These are phyloP conservation scores for Suillus occidentalis DNA, from an alignment of 768 basidiomycete genomes.

Conservation along the genomic window DNA sequence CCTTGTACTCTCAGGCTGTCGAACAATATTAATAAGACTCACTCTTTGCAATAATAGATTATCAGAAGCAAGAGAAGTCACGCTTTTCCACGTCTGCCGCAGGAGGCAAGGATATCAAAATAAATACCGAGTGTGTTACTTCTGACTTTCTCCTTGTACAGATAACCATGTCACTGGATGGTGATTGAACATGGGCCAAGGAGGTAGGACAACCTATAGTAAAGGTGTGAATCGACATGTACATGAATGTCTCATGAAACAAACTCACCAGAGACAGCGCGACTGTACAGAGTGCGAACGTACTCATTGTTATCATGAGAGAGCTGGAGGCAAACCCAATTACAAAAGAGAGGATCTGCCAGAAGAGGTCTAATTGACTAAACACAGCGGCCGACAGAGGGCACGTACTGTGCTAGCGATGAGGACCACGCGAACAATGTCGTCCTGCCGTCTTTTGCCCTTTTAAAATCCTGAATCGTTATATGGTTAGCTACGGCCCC, in stretches of 20 bases:
- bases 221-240: neutral
- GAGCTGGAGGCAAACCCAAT: slow-evolving; percentile 31
- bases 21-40: neutral
- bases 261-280: slow-evolving; percentile 7
- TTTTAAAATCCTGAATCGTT: slow-evolving; percentile 28
- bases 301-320: slow-evolving; percentile 23
- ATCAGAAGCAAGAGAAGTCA: neutral
- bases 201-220: slow-evolving; percentile 58
- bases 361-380: neutral
- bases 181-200: slow-evolving; percentile 66
- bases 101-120: slow-evolving; percentile 1
- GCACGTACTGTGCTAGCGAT: slow-evolving; percentile 25
- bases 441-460: slow-evolving; percentile 29
- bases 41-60: neutral
- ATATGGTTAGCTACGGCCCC: slow-evolving; percentile 3
- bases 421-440: slow-evolving; percentile 24
- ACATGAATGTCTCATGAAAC: neutral
- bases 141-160: slow-evolving; percentile 22
- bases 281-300: slow-evolving; percentile 1
- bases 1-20: slow-evolving; percentile 9
- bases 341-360: slow-evolving; percentile 30
- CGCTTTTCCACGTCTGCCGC: neutral
- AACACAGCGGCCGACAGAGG: neutral
- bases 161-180: slow-evolving; percentile 67
- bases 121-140: slow-evolving; percentile 11